A percentile compares a stretch with the other conserved stretches of the same genome.
Evolutionary conservation across 2,329 filamentous ascomycete genomes (phyloP).

Genomic region (Xylaria sp.): DNA sequence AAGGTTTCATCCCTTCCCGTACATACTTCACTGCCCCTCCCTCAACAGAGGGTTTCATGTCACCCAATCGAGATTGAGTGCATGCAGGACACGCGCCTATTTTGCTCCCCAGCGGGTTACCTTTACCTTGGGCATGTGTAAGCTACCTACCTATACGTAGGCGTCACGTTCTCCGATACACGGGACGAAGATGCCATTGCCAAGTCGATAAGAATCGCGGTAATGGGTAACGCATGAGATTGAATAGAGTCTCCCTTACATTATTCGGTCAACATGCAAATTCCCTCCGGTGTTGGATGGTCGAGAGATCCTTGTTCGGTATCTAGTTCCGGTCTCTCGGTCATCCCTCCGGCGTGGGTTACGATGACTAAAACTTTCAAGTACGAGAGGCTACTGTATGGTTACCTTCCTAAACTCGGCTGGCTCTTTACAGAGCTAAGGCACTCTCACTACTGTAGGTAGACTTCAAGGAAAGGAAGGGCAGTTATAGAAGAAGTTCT

Average conservation of each 20-base stretch:
- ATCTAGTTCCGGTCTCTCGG: not conserved
- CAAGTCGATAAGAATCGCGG: slow-evolving; percentile 6
- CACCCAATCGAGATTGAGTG: slow-evolving; percentile 13
- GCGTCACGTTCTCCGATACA: slow-evolving; percentile 29
- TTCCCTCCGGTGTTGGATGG: not conserved
- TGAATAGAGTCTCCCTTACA: not conserved
- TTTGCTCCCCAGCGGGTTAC: not conserved
- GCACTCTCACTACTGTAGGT: not conserved
- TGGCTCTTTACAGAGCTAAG: not conserved
- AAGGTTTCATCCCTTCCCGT: slow-evolving; percentile 32
- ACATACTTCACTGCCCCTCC: slow-evolving; percentile 15
- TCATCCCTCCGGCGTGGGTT: not conserved
- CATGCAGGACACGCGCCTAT: slow-evolving; percentile 24
- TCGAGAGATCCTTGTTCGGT: not conserved
- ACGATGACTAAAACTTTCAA: not conserved
- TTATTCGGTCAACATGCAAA: not conserved
- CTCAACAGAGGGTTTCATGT: slow-evolving; percentile 15
- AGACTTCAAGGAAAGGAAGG: not conserved
- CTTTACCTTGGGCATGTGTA: not conserved
- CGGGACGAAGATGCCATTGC: slow-evolving; percentile 15
- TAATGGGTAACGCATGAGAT: not conserved
- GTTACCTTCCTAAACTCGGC: not conserved
- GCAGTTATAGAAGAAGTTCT: not conserved
- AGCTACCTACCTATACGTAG: not conserved
- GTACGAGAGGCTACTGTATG: not conserved